phyloP scores from a whole-genome alignment of 2,329 filamentous ascomycete species.

The Alternaria conjuncta region DNA sequence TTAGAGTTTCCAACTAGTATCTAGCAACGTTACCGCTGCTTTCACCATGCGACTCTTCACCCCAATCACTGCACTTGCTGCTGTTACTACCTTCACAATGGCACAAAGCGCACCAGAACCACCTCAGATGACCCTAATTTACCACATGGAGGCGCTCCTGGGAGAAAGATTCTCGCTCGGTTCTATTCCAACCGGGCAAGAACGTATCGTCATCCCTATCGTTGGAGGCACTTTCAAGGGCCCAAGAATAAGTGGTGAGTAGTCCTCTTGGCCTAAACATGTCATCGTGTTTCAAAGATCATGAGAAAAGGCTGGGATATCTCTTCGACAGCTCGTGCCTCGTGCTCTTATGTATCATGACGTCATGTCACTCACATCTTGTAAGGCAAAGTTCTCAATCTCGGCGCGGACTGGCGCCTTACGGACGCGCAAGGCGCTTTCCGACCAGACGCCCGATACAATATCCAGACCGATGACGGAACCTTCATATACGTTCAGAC shows the following conservation, averaged over 20 bases:
- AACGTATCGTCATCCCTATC: constrained; percentile 39
- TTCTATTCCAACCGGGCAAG: constrained; percentile 26
- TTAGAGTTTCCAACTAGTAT: background rate
- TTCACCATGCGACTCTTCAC: constrained; percentile 18
- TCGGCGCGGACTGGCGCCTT: constrained; percentile 50
- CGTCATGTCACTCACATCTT: constrained; percentile 14
- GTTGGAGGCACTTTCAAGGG: constrained; percentile 40
- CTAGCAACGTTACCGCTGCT: background rate
- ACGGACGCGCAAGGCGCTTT: constrained; percentile 32
- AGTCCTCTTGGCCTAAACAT: background rate
- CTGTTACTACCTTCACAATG: constrained; percentile 16
- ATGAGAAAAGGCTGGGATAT: background rate
- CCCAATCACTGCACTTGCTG: constrained; percentile 10
- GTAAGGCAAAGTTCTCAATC: constrained; percentile 39
- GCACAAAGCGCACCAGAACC: constrained; percentile 20
- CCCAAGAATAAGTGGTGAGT: constrained; percentile 30
- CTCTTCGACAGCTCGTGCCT: background rate
- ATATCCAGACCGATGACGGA: constrained; percentile 46
- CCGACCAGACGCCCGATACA: constrained; percentile 47
- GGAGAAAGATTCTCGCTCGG: constrained; percentile 30
- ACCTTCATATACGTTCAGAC: constrained; percentile 45
- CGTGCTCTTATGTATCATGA: background rate
- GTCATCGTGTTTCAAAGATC: background rate
- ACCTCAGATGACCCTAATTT: constrained; percentile 30
- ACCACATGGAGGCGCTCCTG: constrained; percentile 29